Evolutionary conservation across 805 yeast genomes (phyloP).

Genomic region (Candida fluviatilis): DNA sequence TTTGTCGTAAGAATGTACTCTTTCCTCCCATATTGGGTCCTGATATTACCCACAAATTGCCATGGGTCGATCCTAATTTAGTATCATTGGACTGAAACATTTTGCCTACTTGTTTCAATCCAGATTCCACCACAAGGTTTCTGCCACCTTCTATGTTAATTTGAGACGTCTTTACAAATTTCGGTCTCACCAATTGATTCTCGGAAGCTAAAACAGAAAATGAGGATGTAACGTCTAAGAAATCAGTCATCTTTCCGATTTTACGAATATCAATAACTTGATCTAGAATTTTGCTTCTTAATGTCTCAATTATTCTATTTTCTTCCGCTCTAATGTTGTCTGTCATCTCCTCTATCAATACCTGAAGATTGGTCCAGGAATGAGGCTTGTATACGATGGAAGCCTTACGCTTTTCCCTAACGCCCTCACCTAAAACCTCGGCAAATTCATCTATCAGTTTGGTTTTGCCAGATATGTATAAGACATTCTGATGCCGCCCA

Average conservation of each 20-base stretch:
- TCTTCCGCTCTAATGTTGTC: conserved; percentile 55
- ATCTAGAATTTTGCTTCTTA: conserved; percentile 45
- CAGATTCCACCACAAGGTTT: conserved; percentile 83
- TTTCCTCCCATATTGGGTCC: conserved; percentile 94
- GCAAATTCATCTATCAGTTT: conserved; percentile 20
- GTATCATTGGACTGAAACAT: conserved; percentile 45
- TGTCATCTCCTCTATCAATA: conserved; percentile 43
- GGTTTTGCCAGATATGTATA: conserved; percentile 43
- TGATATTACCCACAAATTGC: conserved; percentile 53
- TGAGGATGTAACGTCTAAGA: conserved; percentile 67
- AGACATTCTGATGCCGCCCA: conserved; percentile 36
- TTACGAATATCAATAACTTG: conserved; percentile 45
- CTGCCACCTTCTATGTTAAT: conserved; percentile 63
- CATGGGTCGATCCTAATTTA: conserved; percentile 15
- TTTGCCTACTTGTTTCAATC: conserved; percentile 45
- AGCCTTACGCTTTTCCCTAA: conserved; percentile 34
- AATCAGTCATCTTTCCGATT: conserved; percentile 52
- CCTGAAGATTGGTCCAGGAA: conserved; percentile 52
- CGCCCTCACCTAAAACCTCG: conserved; percentile 17
- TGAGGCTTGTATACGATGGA: conserved; percentile 43
- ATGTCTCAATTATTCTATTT: conserved; percentile 41
- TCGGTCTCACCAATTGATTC: conserved; percentile 62
- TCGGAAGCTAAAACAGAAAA: conserved; percentile 73
- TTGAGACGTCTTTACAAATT: conserved; percentile 43
- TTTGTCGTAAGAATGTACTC: conserved; percentile 69